These are phyloP conservation scores for Serendipita sp. DNA, from an alignment of 768 basidiomycete species.

Conservation along the genomic window DNA sequence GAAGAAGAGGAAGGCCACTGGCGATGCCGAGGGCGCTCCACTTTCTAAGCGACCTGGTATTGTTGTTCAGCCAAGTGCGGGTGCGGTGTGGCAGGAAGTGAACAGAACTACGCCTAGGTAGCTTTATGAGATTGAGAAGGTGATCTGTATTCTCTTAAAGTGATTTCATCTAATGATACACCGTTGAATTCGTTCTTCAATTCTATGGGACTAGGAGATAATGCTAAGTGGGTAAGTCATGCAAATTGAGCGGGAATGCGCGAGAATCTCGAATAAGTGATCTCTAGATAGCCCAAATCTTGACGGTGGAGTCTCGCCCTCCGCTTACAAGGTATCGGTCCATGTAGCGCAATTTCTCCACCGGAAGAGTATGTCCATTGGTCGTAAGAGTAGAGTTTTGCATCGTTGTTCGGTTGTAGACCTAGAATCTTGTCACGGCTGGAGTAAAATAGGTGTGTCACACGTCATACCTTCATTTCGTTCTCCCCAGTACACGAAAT, in stretches of 20 bases:
- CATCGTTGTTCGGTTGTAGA: conserved; percentile 89
- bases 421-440: conserved; percentile 26
- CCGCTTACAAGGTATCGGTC: conserved; percentile 89
- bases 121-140: not conserved
- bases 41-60: not conserved
- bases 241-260: too few relatives aligned
- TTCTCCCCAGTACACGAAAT: conserved; percentile 88
- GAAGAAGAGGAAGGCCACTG: not conserved
- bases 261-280: not conserved
- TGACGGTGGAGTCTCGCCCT: conserved; percentile 69
- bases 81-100: not conserved
- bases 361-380: conserved; percentile 88
- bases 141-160: not conserved
- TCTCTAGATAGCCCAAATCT: conserved; percentile 83
- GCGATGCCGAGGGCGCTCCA: not conserved
- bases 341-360: conserved; percentile 83
- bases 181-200: not conserved
- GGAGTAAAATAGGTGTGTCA: conserved; percentile 5
- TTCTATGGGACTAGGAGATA: not conserved
- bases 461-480: conserved; percentile 53
- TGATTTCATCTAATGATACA: not conserved
- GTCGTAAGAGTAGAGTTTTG: conserved; percentile 70
- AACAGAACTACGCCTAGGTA: not conserved
- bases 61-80: not conserved
- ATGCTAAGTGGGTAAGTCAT: not conserved